Evolutionary conservation across 768 basidiomycete genomes (phyloP).

Genomic region (Rhizopogon vinicolor): DNA sequence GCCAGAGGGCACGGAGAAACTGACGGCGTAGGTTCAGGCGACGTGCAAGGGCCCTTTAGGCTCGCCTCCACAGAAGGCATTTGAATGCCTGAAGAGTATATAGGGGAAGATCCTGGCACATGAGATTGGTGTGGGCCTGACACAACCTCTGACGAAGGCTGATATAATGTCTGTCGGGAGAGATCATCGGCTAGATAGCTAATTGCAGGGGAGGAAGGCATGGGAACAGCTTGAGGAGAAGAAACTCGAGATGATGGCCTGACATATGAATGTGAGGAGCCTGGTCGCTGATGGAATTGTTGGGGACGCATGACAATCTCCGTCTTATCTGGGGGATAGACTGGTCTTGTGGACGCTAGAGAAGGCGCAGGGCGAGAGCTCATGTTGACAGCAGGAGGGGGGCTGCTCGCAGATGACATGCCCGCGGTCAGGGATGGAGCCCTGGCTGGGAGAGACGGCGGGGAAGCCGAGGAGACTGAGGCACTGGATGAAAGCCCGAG

Average conservation of each 20-base stretch:
- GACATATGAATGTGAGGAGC: not conserved
- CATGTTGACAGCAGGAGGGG: slow-evolving; percentile 9
- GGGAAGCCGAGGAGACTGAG: slow-evolving; percentile 6
- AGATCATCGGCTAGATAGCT: slow-evolving; percentile 34
- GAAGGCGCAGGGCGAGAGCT: slow-evolving; percentile 10
- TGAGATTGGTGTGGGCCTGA: not conserved
- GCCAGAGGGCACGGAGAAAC: slow-evolving; percentile 16
- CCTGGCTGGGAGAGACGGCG: slow-evolving; percentile 8
- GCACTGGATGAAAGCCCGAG: not conserved
- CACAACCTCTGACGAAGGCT: slow-evolving; percentile 9
- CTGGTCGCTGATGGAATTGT: not conserved
- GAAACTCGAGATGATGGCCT: not conserved
- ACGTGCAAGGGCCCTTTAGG: slow-evolving; percentile 7
- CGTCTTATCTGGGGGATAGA: not conserved
- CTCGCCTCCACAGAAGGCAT: slow-evolving; percentile 12
- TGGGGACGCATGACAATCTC: slow-evolving; percentile 1
- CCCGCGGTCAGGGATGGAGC: slow-evolving; percentile 1
- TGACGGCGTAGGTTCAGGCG: slow-evolving; percentile 7
- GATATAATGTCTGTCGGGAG: slow-evolving; percentile 30
- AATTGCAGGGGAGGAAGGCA: slow-evolving; percentile 12
- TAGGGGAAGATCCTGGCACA: slow-evolving; percentile 29
- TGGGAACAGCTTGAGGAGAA: not conserved
- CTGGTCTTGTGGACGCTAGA: not conserved
- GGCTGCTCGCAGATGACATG: not conserved
- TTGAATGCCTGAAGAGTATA: slow-evolving; percentile 40